Base-by-base conservation (phyloP, 2,329 filamentous ascomycete species). In the Colletotrichum endophyticum region DNA sequence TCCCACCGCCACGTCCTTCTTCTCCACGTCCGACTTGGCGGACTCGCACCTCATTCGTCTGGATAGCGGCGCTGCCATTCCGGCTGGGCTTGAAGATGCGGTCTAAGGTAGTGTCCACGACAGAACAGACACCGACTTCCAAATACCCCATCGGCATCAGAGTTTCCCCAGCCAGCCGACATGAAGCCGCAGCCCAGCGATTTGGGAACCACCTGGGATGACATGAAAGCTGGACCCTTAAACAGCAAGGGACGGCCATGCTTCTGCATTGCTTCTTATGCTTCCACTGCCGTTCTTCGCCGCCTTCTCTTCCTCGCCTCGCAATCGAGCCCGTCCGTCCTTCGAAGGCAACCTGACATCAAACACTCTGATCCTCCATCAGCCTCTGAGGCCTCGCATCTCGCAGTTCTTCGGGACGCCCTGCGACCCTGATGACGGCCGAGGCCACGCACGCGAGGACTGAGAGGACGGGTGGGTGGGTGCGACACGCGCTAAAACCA, bases 401-500 rank as follows among this genome's bases (percentile, higher is more conserved):
- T 56, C 49, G 39, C 36, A 59, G 63, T 22, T 56, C 63, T 73
- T 64, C 70, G 59, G 34, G 64, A 69, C 57, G 44, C 49, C 28
- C 59, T 74, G 70, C 70, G 49, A 36, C 73, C 64, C 63, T 64
- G 30, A 61, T 27, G 69, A 66, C 25, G 32, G 28, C 72, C 59
- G 34, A 30, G 49, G 30, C 63, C 57, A 67, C 39, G 56, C 49
- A 28, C 73, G n/a, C 44, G 32, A 72, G 36, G 56, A 30, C 36
- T 39, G 34, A 34, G 53, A 34, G 44, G 64, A 56, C n/a, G 32
- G 66, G 32, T 69, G 64, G 59, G 70, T 76, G 74, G 57, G 28
- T 76, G 64, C 70, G 57, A 73, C 73, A 73, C 57, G 73, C 73
- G 73, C 63, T 53, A 69, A 44, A 36, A 53, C 44, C 59, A 74